Base-by-base conservation (phyloP, 192 early-diverging fungal genomes). In the Coemansia reversa region DNA sequence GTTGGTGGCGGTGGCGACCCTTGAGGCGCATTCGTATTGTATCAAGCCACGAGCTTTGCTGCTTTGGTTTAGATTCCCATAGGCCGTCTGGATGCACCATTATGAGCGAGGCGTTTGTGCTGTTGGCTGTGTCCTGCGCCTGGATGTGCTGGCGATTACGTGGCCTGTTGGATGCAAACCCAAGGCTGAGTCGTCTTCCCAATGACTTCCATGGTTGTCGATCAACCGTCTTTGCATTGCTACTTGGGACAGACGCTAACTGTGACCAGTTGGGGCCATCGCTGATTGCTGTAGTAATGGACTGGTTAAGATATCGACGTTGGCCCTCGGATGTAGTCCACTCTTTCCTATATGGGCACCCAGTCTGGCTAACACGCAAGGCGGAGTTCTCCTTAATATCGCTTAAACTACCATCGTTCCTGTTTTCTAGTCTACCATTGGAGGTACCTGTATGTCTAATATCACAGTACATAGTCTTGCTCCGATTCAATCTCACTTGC, bases 11-110 rank as follows among this genome's bases (percentile, higher is more conserved):
- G 51, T 47, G 60, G 30, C 52, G 39, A 19, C 69, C 52, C 14
- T 58, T 55, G 23, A 70, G 35, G 7, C 65, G 64, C 49, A 28
- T 55, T 20, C 59, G 65, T 27, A 78, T 66, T n/a, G 66, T 62
- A 55, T 63, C 66, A 6, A 78, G 20, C 76, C 76, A 78, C 52
- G 70, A 69, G 5, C 30, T 64, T 22, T 52, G 64, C 45, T 50
- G 32, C 45, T 39, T 60, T 9, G 58, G 45, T 24, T 54, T 56
- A 9, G 42, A 52, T 9, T 49, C 33, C 66, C 58, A 59, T 39
- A 39, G 16, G 19, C 56, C 33, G 14, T 39, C 58, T 52, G 65
- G 20, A 47, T 35, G 57, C 20, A 60, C 55, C 35, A 39, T 49
- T 25, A n/a, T 53, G 39, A 35, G 28, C 58, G 30, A 18, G n/a